phyloP scores from a whole-genome alignment of 805 yeast species.

The Zygoascus biomembranicola region DNA sequence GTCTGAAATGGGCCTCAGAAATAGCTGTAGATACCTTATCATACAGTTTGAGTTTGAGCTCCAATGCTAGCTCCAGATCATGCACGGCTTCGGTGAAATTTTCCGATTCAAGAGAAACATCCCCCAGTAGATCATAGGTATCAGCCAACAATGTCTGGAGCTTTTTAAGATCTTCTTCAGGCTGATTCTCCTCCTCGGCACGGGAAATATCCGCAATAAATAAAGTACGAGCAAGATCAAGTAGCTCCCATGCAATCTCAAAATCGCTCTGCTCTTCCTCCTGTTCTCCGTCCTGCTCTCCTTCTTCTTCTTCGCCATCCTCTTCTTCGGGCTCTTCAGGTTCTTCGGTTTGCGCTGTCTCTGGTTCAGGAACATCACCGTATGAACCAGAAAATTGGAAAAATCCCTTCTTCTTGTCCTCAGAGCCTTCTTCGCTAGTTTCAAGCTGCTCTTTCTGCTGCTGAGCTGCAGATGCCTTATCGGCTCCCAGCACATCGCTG shows the following conservation, averaged over 20 bases:
- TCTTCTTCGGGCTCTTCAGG: slow-evolving; percentile 19
- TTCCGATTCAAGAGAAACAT: slow-evolving; percentile 82
- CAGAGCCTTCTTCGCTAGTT: background rate
- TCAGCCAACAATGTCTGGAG: slow-evolving; percentile 51
- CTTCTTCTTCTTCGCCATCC: slow-evolving; percentile 21
- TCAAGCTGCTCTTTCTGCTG: background rate
- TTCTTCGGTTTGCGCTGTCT: background rate
- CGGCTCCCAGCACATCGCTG: slow-evolving; percentile 55
- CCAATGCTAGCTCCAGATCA: slow-evolving; percentile 55
- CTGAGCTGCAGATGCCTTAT: background rate
- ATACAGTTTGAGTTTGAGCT: slow-evolving; percentile 45
- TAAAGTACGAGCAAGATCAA: slow-evolving; percentile 68
- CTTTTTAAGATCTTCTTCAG: background rate
- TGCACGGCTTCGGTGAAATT: slow-evolving; percentile 70
- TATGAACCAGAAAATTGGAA: slow-evolving; percentile 17
- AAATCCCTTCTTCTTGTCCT: slow-evolving; percentile 11
- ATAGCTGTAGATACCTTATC: slow-evolving; percentile 46
- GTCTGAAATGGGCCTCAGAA: slow-evolving; percentile 74
- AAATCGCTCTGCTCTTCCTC: slow-evolving; percentile 60
- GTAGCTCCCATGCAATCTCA: slow-evolving; percentile 80
- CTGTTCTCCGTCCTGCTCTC: slow-evolving; percentile 22
- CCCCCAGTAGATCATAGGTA: slow-evolving; percentile 74
- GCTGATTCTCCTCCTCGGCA: slow-evolving; percentile 17
- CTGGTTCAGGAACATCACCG: background rate
- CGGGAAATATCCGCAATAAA: slow-evolving; percentile 41